Evolutionary conservation across 768 basidiomycete species (phyloP).

Genomic region (Lactarius akahatsu): DNA sequence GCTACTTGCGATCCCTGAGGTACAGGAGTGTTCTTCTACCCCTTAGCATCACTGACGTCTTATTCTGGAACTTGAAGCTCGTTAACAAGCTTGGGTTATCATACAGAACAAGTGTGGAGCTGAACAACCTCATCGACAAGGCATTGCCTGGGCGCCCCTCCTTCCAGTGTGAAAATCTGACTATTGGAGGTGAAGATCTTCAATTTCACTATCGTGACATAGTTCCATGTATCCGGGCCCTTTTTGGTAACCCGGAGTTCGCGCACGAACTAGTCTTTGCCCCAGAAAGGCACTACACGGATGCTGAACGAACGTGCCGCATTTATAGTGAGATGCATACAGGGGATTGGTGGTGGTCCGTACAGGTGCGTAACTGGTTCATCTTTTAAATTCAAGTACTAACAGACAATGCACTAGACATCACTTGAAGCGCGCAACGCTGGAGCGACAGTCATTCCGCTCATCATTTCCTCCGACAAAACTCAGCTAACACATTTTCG

Average conservation of each 20-base stretch:
- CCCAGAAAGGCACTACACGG: neutral
- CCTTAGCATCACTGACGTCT: too few species aligned
- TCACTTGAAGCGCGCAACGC: neutral
- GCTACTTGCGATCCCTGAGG: too few species aligned
- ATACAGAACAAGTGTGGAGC: neutral
- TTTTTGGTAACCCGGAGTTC: neutral
- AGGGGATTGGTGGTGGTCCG: conserved; percentile 13
- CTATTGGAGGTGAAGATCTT: neutral
- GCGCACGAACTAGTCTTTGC: neutral
- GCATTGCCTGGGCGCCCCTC: neutral
- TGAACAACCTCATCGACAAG: neutral
- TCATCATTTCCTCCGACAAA: neutral
- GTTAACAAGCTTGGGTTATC: too few species aligned
- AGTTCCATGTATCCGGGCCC: neutral
- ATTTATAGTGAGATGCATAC: conserved; percentile 9
- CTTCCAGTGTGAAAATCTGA: neutral
- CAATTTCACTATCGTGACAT: neutral
- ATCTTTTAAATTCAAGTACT: neutral
- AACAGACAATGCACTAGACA: neutral
- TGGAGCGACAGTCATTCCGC: neutral
- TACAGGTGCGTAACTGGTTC: conserved; percentile 6
- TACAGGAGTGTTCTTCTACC: too few species aligned
- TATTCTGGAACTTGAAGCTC: too few species aligned
- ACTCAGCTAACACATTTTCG: conserved; percentile 6
- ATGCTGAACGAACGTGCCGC: neutral